Evolutionary conservation across 345 rosid species (phyloP).

Genomic region (Eucalyptus microcorys): DNA sequence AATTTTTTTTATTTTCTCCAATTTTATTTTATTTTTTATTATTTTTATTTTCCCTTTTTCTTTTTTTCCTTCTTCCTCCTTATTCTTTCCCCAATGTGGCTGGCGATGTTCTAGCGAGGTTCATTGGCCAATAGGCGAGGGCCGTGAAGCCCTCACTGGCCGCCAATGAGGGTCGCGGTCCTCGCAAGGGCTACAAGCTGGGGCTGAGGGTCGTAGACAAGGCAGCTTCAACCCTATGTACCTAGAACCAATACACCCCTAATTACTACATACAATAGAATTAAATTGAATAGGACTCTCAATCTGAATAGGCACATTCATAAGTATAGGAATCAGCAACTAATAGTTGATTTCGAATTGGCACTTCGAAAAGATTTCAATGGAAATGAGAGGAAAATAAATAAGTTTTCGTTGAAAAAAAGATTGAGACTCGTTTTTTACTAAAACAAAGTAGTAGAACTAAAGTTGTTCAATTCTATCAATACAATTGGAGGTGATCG

Average conservation of each 20-base stretch:
- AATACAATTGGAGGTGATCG: not conserved
- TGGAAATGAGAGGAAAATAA: not conserved
- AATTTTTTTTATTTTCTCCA: too few relatives aligned
- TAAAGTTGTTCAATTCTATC: not conserved
- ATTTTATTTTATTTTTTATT: too few relatives aligned
- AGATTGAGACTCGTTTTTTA: not conserved
- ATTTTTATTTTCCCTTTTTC: too few relatives aligned
- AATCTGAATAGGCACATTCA: not conserved
- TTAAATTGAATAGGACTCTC: not conserved
- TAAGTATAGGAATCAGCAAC: not conserved
- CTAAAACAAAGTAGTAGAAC: not conserved
- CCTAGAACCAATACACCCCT: not conserved
- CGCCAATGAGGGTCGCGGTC: too few relatives aligned
- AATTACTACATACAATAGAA: not conserved
- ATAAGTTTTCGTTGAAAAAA: not conserved
- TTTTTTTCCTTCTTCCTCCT: too few relatives aligned
- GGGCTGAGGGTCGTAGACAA: too few relatives aligned
- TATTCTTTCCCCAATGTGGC: too few relatives aligned
- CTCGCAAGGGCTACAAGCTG: too few relatives aligned
- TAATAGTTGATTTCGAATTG: not conserved
- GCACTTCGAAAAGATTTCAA: not conserved
- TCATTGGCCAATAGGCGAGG: too few relatives aligned
- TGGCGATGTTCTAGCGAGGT: too few relatives aligned
- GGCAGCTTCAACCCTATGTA: too few relatives aligned
- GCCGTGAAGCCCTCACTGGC: too few relatives aligned